Evolutionary conservation across 2,329 filamentous ascomycete genomes (phyloP), one percentile per base, ranked within the genome.

Genomic region (Alternaria sp.): DNA sequence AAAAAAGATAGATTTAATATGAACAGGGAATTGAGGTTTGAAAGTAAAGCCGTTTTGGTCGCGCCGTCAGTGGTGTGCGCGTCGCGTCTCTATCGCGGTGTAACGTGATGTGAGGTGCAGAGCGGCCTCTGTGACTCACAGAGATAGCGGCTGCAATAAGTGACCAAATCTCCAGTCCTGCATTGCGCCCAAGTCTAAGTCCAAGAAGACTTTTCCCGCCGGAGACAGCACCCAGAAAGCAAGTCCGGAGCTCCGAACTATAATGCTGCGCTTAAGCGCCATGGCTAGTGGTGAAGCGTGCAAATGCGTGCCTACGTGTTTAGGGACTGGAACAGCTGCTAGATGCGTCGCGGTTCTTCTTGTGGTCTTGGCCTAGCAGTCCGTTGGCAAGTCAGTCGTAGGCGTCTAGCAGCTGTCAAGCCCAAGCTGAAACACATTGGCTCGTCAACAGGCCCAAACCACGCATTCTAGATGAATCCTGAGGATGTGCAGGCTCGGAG

Each of bases 61-160:
- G 17, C 17, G 41, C 23, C 28, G 17, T 34, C n/a, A 21, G 37
- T 14, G 26, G 17, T 17, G 39, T 53, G 46, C 50, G 51, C 58
- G 46, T 55, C 61, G 51, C 61, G 61, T 58, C 36, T 34, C 24
- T 41, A 49, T 58, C 61, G 51, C 61, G 61, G 49, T 56, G 54
- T 63, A 63, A 63, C 61, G 58, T 63, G 61, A 63, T 44, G 17
- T 33, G 41, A 14, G 21, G 28, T 17, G 36, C 14, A 17, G 46
- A 33, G 29, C 31, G 28, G n/a, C 17, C 11, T 41, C 2, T 50
- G 58, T 63, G 61, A 63, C 54, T 63, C 61, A 63, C 45, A 49
- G 36, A 11, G 23, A 51, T n/a, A 29, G 46, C 49, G 40, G 34
- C 31, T 56, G 28, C 9, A 41, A 33, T 39, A 37, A 49, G 36